Percentiles rank a stretch among this genome's conserved stretches.
phyloP scores from a whole-genome alignment of 495 filamentous ascomycete genomes.

The Aspergillus asperescens region DNA sequence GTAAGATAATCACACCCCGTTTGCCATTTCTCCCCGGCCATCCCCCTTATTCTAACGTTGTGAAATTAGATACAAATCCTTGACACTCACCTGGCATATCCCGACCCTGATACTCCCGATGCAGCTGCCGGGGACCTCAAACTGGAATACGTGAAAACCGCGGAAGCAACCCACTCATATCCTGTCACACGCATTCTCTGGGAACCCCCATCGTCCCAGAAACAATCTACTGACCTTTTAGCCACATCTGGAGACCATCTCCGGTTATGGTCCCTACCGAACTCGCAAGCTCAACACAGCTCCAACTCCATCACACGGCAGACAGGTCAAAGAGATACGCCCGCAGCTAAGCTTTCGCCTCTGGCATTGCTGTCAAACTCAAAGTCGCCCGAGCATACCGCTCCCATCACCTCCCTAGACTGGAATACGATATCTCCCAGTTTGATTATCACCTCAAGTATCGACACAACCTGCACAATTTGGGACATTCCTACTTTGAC shows the following conservation, averaged over 20 bases:
- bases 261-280: slow-evolving; percentile 84
- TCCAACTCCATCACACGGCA: slow-evolving; percentile 72
- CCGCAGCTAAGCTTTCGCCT: slow-evolving; percentile 83
- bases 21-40: not conserved
- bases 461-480: slow-evolving; percentile 99
- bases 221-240: slow-evolving; percentile 91
- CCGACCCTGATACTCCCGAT: slow-evolving; percentile 56
- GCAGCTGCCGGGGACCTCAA: slow-evolving; percentile 66
- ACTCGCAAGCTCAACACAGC: slow-evolving; percentile 41
- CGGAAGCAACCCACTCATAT: slow-evolving; percentile 96
- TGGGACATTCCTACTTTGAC: slow-evolving; percentile 99
- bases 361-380: slow-evolving; percentile 92
- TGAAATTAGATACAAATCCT: slow-evolving; percentile 86
- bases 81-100: slow-evolving; percentile 71
- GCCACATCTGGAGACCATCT: slow-evolving; percentile 97
- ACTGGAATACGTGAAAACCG: slow-evolving; percentile 89
- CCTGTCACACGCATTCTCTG: slow-evolving; percentile 93
- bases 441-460: slow-evolving; percentile 96
- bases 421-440: slow-evolving; percentile 97
- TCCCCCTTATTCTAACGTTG: slow-evolving; percentile 14
- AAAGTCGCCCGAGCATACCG: slow-evolving; percentile 96
- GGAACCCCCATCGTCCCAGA: slow-evolving; percentile 96
- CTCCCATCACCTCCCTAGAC: slow-evolving; percentile 90
- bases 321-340: slow-evolving; percentile 56
- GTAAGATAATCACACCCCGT: slow-evolving; percentile 44